Conservation (phyloP, 148 eudicot genomes). For the Amaranthus palmeri region DNA sequence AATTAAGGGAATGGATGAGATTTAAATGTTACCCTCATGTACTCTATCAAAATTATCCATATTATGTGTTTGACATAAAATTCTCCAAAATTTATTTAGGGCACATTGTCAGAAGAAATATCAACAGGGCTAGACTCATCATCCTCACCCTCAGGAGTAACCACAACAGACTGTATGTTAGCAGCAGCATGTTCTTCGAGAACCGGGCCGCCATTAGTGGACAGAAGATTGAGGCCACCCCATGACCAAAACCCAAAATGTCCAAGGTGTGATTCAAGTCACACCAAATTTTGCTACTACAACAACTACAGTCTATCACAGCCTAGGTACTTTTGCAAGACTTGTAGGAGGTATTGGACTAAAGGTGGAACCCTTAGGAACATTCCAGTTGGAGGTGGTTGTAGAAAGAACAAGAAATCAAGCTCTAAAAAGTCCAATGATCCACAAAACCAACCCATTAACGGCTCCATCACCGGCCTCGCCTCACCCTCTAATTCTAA, state of each 20-base stretch:
- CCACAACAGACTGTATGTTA: conserved; percentile 40
- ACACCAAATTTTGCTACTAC: conserved; percentile 93
- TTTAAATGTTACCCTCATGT: too few species aligned
- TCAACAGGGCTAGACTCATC: conserved; percentile 32
- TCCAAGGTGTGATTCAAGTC: conserved; percentile 74
- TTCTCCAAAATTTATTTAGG: conserved; percentile 8
- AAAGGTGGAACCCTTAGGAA: conserved; percentile 80
- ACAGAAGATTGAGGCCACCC: conserved; percentile 66
- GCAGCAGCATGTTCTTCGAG: conserved; percentile 55
- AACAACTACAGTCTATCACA: conserved; percentile 89
- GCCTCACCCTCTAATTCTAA: conserved; percentile 18
- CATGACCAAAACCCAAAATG: conserved; percentile 74
- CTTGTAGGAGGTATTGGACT: conserved; percentile 89
- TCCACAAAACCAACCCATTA: conserved; percentile 7
- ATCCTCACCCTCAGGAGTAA: conserved; percentile 54
- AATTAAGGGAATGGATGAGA: too few species aligned
- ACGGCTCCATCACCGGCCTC: conserved; percentile 10
- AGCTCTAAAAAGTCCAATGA: conserved; percentile 38
- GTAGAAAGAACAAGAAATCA: conserved; percentile 73
- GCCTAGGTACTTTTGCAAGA: conserved; percentile 85
- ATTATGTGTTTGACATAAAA: too few species aligned
- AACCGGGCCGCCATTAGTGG: conserved; percentile 45
- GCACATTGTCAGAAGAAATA: conserved; percentile 35
- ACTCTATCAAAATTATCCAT: too few species aligned
- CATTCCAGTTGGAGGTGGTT: conserved; percentile 89